These are phyloP conservation scores for Solanum ahanhuiri DNA, from an alignment of 257 asterid genomes.

Conservation along the genomic window DNA sequence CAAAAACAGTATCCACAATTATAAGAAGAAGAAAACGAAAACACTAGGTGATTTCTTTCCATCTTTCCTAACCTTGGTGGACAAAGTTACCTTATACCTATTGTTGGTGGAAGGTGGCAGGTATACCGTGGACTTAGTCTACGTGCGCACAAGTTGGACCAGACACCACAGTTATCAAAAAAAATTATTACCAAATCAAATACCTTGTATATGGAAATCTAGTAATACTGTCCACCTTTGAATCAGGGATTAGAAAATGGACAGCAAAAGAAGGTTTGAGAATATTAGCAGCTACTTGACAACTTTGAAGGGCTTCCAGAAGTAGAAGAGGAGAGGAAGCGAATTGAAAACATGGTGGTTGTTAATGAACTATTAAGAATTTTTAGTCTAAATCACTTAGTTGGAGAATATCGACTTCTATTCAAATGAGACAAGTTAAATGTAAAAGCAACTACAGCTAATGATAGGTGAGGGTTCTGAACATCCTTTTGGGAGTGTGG, in stretches of 20 bases:
- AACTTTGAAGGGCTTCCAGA: not conserved
- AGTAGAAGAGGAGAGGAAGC: not conserved
- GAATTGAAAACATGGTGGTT: not conserved
- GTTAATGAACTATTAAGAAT: not conserved
- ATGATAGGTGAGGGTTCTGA: not conserved
- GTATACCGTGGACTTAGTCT: not conserved
- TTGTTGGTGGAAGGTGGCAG: not conserved
- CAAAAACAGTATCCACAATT: not conserved
- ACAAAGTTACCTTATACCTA: not conserved
- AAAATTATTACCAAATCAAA: not conserved
- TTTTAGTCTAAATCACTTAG: not conserved
- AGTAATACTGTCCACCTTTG: not conserved
- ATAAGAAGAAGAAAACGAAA: not conserved
- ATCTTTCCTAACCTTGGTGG: not conserved
- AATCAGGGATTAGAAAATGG: not conserved
- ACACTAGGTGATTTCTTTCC: not conserved
- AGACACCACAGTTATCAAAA: not conserved
- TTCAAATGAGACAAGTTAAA: not conserved
- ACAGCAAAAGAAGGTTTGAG: not conserved
- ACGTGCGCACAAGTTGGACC: not conserved
- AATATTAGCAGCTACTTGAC: not conserved
- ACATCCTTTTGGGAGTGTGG: not conserved
- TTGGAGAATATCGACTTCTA: not conserved
- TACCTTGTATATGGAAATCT: not conserved
- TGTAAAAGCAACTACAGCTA: not conserved